Percentiles rank a stretch among this genome's conserved stretches.
Evolutionary conservation across 1,139 yeast species (phyloP).

Genomic region (Lodderomyces elongisporus): DNA sequence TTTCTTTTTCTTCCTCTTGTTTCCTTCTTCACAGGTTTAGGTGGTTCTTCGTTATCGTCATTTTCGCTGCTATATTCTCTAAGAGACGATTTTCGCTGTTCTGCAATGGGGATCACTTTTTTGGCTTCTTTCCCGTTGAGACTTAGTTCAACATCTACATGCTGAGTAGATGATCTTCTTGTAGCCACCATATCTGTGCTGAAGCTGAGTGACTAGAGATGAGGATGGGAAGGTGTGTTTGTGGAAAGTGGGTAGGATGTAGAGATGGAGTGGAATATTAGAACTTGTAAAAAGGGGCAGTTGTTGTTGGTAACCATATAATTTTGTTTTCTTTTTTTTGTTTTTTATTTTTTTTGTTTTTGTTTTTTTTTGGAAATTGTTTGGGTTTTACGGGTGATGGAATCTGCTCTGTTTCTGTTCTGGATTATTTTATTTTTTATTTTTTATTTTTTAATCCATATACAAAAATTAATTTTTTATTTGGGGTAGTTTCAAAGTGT

Average conservation of each 20-base stretch:
- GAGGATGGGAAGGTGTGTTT: too few species aligned
- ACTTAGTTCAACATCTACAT: conserved; percentile 10
- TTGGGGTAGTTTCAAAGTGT: too few species aligned
- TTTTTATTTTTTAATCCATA: too few species aligned
- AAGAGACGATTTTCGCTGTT: conserved; percentile 3
- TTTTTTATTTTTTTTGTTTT: background rate
- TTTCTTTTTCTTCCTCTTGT: conserved; percentile 12
- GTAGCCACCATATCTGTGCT: conserved; percentile 15
- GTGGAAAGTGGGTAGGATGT: too few species aligned
- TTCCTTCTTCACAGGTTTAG: conserved; percentile 9
- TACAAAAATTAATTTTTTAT: too few species aligned
- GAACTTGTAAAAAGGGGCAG: too few species aligned
- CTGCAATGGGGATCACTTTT: conserved; percentile 8
- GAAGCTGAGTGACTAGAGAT: too few species aligned
- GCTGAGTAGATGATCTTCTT: conserved; percentile 10
- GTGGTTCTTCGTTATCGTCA: conserved; percentile 2
- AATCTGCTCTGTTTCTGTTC: too few species aligned
- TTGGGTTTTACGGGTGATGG: too few species aligned
- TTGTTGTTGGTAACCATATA: too few species aligned
- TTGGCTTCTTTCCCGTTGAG: conserved; percentile 12
- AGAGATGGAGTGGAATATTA: too few species aligned
- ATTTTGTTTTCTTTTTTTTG: background rate
- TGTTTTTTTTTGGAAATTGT: background rate
- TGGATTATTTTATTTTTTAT: too few species aligned
- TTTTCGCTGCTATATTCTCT: background rate